Conservation (phyloP, 2,329 filamentous ascomycete species). For the Aquanectria penicillioides region DNA sequence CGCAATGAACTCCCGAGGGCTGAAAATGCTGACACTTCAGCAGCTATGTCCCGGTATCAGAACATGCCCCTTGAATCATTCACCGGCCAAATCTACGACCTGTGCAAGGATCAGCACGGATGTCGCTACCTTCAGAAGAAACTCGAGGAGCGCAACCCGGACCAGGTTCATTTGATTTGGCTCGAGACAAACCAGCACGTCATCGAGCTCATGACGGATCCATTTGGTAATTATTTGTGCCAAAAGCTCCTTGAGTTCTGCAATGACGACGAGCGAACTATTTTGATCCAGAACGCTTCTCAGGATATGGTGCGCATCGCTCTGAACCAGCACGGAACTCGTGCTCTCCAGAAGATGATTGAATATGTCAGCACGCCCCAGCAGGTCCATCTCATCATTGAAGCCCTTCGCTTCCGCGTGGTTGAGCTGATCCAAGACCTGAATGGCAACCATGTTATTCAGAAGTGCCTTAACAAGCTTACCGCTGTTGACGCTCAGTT, state of each 20-base stretch:
- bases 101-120: slow-evolving; percentile 98
- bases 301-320: slow-evolving; percentile 91
- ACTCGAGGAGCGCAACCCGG: slow-evolving; percentile 86
- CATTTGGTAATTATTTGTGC: slow-evolving; percentile 98
- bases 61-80: slow-evolving; percentile 85
- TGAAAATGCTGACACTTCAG: slow-evolving; percentile 42
- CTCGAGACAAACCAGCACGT: slow-evolving; percentile 93
- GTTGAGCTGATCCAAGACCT: slow-evolving; percentile 96
- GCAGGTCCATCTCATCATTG: slow-evolving; percentile 89
- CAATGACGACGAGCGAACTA: slow-evolving; percentile 93
- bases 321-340: slow-evolving; percentile 95
- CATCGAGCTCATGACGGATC: slow-evolving; percentile 97
- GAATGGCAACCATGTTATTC: slow-evolving; percentile 98
- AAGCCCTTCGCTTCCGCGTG: slow-evolving; percentile 83
- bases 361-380: slow-evolving; percentile 89
- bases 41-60: slow-evolving; percentile 81
- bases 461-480: slow-evolving; percentile 98
- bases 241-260: slow-evolving; percentile 97
- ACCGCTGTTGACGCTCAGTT: slow-evolving; percentile 87
- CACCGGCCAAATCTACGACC: slow-evolving; percentile 82
- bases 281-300: slow-evolving; percentile 89
- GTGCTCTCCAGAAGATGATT: slow-evolving; percentile 99
- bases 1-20: neutral
- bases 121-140: slow-evolving; percentile 98
- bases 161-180: slow-evolving; percentile 93